Evolutionary conservation across 2,329 filamentous ascomycete species (phyloP), one percentile per base, ranked within the genome.

Genomic region (Paramyrothecium roridum): DNA sequence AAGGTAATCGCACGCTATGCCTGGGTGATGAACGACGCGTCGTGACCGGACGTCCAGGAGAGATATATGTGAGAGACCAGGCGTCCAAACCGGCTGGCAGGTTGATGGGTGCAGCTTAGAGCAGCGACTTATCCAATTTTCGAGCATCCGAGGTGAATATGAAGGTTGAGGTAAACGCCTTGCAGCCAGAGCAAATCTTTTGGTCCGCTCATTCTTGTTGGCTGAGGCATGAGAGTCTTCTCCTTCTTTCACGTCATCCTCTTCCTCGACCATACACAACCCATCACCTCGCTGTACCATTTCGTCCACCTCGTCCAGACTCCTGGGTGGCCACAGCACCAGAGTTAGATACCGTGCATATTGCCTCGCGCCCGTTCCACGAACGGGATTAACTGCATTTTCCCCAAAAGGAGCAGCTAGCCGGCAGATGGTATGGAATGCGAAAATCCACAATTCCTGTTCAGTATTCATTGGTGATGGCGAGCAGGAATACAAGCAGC

Each of bases 1-100:
- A 33, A 55, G 40, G 33, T 58, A 58, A 13, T 54, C 53, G 26
- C 56, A 56, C 4, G 37, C 37, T 19, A 13, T 7, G 37, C 37
- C 37, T 43, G 37, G 37, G 16, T 43, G 37, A 43, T 13, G 37
- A 13, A 43, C 16, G n/a, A 43, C 37, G 12, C 37, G 12, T 17
- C 37, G 37, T 43, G 37, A 43, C 6, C 37, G 13, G 37, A 43
- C 37, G 16, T 43, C 37, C 7, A 43, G 37, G 6, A 43, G 37
- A 13, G 7, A 43, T 6, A 43, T 43, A 6, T 43, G 37, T 17
- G 37, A 43, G 12, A 43, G 37, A 16, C 16, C 37, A 17, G 37
- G 6, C 37, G 13, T 43, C 37, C 37, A 43, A 13, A 43, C n/a
- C 16, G 37, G 37, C 12, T 43, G 13, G 12, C 37, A 43, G 12